These are phyloP conservation scores for Pharus latifolius DNA, from an alignment of 176 grass and related monocot species.

Conservation along the genomic window DNA sequence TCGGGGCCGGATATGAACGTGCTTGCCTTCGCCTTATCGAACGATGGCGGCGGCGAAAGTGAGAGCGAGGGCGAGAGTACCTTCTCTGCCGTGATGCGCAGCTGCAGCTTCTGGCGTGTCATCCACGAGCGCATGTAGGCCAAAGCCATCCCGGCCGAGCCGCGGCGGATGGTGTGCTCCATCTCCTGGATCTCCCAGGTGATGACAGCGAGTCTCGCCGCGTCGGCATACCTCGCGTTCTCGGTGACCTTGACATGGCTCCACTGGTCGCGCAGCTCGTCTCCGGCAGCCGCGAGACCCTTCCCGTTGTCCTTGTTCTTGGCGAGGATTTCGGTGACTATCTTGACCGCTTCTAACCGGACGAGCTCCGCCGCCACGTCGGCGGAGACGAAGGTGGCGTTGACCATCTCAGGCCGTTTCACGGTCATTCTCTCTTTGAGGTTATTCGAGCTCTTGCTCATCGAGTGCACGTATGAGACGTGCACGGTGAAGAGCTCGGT, in stretches of 20 bases:
- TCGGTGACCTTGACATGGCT: background rate
- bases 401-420: background rate
- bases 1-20: background rate
- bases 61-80: too few relatives aligned
- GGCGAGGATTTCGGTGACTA: background rate
- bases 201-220: background rate
- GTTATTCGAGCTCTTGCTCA: background rate
- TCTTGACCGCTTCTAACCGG: background rate
- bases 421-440: background rate
- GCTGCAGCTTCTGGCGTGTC: background rate
- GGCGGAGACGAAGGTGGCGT: background rate
- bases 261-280: background rate
- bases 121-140: background rate
- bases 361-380: background rate
- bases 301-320: background rate
- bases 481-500: background rate
- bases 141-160: background rate
- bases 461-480: background rate
- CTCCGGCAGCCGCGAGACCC: background rate
- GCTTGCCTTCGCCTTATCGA: too few relatives aligned
- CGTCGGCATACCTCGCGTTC: background rate
- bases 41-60: too few relatives aligned
- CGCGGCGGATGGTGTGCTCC: background rate
- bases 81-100: too few relatives aligned
- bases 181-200: background rate